Percentiles rank a stretch among this genome's conserved stretches.
Evolutionary conservation across 306 rosid genomes (phyloP).

Genomic region (Corylus americana): DNA sequence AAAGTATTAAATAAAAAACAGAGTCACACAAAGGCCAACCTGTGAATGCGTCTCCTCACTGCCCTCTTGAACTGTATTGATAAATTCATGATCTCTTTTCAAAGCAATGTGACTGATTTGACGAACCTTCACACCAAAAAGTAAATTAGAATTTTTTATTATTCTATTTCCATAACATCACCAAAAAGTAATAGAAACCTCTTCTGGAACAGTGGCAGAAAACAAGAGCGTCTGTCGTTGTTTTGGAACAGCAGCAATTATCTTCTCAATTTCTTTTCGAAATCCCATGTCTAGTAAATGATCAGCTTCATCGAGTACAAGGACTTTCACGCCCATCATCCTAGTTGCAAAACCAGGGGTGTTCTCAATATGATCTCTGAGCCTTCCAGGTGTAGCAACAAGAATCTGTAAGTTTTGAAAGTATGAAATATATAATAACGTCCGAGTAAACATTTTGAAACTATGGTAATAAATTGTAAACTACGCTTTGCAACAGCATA

Average conservation of each 20-base stretch:
- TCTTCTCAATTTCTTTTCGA: conserved; percentile 87
- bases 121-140: conserved; percentile 69
- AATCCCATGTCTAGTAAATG: conserved; percentile 98
- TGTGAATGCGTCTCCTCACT: conserved; percentile 89
- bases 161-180: conserved; percentile 1
- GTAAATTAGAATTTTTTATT: conserved; percentile 4
- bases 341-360: conserved; percentile 92
- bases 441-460: conserved; percentile 11
- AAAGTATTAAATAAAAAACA: conserved; percentile 8
- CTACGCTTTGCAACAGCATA: conserved; percentile 4
- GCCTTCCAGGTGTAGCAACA: conserved; percentile 99
- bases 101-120: conserved; percentile 89
- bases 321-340: conserved; percentile 91
- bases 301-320: conserved; percentile 98
- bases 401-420: conserved; percentile 66
- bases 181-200: conserved; percentile 46
- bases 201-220: conserved; percentile 94
- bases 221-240: conserved; percentile 90
- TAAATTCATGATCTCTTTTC: conserved; percentile 86
- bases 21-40: conserved; percentile 41
- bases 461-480: neutral
- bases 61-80: conserved; percentile 84
- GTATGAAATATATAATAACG: conserved; percentile 15
- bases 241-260: conserved; percentile 82
- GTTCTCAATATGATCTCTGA: conserved; percentile 87